Percentiles rank a stretch among this genome's conserved stretches.
These are phyloP conservation scores for Prunus dulcis DNA, from an alignment of 306 rosid species.

Conservation along the genomic window DNA sequence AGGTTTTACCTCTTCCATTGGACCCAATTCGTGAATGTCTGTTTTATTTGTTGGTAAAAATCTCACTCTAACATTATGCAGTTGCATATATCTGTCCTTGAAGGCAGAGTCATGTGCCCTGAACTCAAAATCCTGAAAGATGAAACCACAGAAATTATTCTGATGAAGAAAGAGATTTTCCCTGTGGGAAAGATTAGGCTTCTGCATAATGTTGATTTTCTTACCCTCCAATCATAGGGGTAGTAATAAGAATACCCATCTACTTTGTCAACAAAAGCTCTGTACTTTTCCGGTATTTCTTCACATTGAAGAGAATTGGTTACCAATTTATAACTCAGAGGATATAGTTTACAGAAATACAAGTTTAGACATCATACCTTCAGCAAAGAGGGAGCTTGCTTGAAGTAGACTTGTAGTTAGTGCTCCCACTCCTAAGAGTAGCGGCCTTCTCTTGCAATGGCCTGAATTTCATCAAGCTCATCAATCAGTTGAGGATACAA, in stretches of 20 bases:
- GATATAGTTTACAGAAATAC: background rate
- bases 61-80: constrained; percentile 90
- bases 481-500: too few species aligned
- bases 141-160: constrained; percentile 9
- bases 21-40: constrained; percentile 86
- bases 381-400: constrained; percentile 56
- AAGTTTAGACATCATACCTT: constrained; percentile 45
- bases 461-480: constrained; percentile 36
- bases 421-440: constrained; percentile 74
- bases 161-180: background rate
- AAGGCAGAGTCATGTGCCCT: constrained; percentile 96
- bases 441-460: constrained; percentile 63
- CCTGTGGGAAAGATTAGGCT: background rate
- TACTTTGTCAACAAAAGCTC: constrained; percentile 66
- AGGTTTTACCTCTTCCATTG: constrained; percentile 73
- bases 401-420: constrained; percentile 51
- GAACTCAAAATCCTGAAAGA: constrained; percentile 81
- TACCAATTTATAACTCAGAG: background rate
- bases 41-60: constrained; percentile 81
- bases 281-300: constrained; percentile 63
- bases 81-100: constrained; percentile 71
- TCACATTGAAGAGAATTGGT: constrained; percentile 18
- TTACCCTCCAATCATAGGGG: constrained; percentile 96
- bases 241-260: constrained; percentile 89
- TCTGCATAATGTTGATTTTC: constrained; percentile 9